Evolutionary conservation across 2,329 filamentous ascomycete species (phyloP).

Genomic region (Xylaria digitata): DNA sequence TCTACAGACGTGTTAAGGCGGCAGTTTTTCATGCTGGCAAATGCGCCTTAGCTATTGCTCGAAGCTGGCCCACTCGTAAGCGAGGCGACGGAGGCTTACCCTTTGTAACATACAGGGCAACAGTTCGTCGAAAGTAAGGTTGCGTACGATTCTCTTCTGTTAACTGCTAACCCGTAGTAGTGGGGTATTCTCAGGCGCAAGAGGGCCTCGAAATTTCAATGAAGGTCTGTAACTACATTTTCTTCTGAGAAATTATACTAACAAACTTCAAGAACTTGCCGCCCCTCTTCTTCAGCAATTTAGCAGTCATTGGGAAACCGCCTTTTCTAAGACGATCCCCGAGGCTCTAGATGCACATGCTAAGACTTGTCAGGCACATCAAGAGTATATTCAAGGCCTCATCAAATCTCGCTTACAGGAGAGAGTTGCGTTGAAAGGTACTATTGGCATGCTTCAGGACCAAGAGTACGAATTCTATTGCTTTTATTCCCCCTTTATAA

Average conservation of each 20-base stretch:
- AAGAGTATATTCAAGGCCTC: constrained; percentile 21
- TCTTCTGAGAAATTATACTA: background rate
- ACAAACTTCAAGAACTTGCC: constrained; percentile 28
- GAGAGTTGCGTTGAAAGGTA: constrained; percentile 11
- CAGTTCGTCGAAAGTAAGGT: constrained; percentile 37
- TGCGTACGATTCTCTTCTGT: background rate
- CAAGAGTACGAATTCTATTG: constrained; percentile 18
- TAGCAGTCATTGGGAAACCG: constrained; percentile 28
- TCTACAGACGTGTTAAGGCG: constrained; percentile 27
- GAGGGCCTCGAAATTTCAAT: constrained; percentile 38
- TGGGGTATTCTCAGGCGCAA: constrained; percentile 32
- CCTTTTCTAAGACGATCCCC: constrained; percentile 36
- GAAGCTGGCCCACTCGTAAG: constrained; percentile 29
- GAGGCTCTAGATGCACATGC: constrained; percentile 24
- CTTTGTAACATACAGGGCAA: constrained; percentile 34
- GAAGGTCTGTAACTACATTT: constrained; percentile 30
- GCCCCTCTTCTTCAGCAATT: constrained; percentile 30
- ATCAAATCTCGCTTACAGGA: constrained; percentile 22
- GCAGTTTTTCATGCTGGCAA: constrained; percentile 18
- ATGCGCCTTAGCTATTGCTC: constrained; percentile 23
- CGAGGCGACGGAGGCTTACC: constrained; percentile 29
- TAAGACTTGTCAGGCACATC: background rate
- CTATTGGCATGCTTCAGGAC: constrained; percentile 27
- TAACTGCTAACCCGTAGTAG: constrained; percentile 30
- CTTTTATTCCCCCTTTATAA: no score